phyloP scores from a whole-genome alignment of 768 basidiomycete species.

The Suillus brevipes region DNA sequence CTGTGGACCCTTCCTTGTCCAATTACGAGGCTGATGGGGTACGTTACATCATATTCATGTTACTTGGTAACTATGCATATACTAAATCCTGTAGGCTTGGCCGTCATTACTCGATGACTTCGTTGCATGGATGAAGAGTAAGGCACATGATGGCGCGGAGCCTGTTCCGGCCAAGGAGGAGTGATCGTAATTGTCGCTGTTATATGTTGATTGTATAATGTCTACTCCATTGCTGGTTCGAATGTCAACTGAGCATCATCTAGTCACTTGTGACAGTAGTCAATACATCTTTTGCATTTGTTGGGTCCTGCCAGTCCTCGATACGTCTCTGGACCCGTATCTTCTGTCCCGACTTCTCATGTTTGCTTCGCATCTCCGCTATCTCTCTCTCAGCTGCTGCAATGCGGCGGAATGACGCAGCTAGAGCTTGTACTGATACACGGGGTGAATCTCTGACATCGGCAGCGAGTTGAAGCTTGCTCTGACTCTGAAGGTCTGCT shows the following conservation, averaged over 20 bases:
- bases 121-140: slow-evolving; percentile 59
- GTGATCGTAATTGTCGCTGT: neutral
- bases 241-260: slow-evolving; percentile 4
- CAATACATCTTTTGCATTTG: slow-evolving; percentile 6
- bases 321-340: neutral
- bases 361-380: neutral
- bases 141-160: slow-evolving; percentile 8
- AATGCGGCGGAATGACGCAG: slow-evolving; percentile 4
- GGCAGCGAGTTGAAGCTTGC: slow-evolving; percentile 25
- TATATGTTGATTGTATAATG: neutral
- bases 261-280: slow-evolving; percentile 4
- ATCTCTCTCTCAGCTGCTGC: slow-evolving; percentile 12
- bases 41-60: slow-evolving; percentile 24
- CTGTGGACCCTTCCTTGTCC: slow-evolving; percentile 55
- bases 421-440: slow-evolving; percentile 11
- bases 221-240: neutral
- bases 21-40: slow-evolving; percentile 81
- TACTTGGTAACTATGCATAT: slow-evolving; percentile 3
- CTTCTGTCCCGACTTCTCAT: slow-evolving; percentile 9
- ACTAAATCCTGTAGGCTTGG: slow-evolving; percentile 58
- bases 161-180: slow-evolving; percentile 7
- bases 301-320: neutral
- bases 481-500: slow-evolving; percentile 13
- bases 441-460: slow-evolving; percentile 16
- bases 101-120: slow-evolving; percentile 82